phyloP scores from a whole-genome alignment of 371 early-diverging fungal species.

The Funneliformis caledonium region DNA sequence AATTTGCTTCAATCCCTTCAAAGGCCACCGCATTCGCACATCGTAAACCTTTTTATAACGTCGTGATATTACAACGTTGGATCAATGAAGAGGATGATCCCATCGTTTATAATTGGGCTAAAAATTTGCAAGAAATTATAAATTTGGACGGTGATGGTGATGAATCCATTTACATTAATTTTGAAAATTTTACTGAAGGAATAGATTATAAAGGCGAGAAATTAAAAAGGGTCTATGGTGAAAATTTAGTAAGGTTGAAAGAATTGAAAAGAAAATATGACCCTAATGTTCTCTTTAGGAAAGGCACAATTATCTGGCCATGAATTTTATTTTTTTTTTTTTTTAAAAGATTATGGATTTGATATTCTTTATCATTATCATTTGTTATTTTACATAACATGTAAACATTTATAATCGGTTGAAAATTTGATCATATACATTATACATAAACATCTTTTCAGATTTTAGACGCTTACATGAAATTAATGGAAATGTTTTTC shows the following conservation, averaged over 20 bases:
- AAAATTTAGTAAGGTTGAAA: constrained; percentile 3
- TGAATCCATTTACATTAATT: background rate
- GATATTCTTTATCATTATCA: too few species aligned
- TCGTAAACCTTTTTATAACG: background rate
- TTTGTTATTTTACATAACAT: too few species aligned
- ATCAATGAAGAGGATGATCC: background rate
- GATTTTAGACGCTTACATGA: too few species aligned
- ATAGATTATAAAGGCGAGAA: background rate
- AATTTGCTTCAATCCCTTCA: background rate
- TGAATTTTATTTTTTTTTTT: background rate
- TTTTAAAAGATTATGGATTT: too few species aligned
- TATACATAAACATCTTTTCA: too few species aligned
- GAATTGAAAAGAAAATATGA: constrained; percentile 16
- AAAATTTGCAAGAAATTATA: background rate
- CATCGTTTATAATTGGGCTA: background rate
- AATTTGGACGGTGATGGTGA: background rate
- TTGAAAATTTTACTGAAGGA: background rate
- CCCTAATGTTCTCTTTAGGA: background rate
- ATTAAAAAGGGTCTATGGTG: background rate
- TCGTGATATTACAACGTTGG: background rate
- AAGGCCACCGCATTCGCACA: background rate
- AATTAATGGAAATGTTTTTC: too few species aligned
- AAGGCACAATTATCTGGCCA: background rate
- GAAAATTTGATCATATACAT: too few species aligned
- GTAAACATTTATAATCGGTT: too few species aligned